These are phyloP conservation scores for Jatropha podagrica DNA, from an alignment of 441 rosid genomes.

Conservation along the genomic window DNA sequence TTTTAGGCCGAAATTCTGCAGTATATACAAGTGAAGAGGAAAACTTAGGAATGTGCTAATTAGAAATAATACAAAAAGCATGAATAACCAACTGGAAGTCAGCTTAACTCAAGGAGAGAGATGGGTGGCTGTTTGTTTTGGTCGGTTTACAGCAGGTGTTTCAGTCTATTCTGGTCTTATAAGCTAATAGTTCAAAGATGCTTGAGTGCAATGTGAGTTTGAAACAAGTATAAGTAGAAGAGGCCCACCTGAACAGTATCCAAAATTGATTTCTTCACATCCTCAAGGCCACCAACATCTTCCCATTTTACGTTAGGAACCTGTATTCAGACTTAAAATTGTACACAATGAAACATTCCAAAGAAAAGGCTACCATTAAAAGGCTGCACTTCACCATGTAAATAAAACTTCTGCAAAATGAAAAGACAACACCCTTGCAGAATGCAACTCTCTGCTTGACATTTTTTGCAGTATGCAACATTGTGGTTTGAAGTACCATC, in stretches of 20 bases:
- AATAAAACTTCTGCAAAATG: slow-evolving; percentile 1
- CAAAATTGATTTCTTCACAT: slow-evolving; percentile 85
- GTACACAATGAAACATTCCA: slow-evolving; percentile 2
- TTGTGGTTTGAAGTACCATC: slow-evolving; percentile 8
- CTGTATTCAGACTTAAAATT: slow-evolving; percentile 32
- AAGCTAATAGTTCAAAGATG: slow-evolving; percentile 16
- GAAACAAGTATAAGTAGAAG: slow-evolving; percentile 14
- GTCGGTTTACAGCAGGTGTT: neutral
- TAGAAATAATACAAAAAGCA: neutral
- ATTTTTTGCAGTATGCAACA: neutral
- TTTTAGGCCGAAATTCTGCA: neutral
- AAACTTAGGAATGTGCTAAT: neutral
- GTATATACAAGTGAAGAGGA: neutral
- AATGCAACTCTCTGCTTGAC: slow-evolving; percentile 3
- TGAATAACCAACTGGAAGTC: neutral
- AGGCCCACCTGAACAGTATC: slow-evolving; percentile 85
- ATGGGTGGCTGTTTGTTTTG: neutral
- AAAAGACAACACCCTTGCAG: neutral
- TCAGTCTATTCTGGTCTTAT: neutral
- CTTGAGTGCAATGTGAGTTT: neutral
- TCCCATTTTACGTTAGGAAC: slow-evolving; percentile 98
- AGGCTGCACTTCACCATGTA: slow-evolving; percentile 6
- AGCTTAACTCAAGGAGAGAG: neutral
- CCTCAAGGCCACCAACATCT: slow-evolving; percentile 98
- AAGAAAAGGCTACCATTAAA: neutral